Evolutionary conservation across 2,329 filamentous ascomycete genomes (phyloP), one percentile per base, ranked within the genome.

Genomic region (Myriosclerotinia scirpicola): DNA sequence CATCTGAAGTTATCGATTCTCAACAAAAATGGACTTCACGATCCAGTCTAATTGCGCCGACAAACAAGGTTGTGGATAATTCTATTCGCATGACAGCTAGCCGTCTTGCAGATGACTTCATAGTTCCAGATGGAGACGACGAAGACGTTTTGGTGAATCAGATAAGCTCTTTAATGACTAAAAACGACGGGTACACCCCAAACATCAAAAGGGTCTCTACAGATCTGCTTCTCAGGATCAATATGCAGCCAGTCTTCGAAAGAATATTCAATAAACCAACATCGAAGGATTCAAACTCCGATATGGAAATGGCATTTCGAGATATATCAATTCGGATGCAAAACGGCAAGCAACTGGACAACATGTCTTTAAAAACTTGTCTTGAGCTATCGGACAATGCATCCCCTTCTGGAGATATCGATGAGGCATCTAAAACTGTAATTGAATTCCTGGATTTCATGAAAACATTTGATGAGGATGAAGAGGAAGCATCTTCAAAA

Each of bases 61-160:
- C 56, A 34, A 67, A 40, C 12, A 70, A 50, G 38, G 44, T 67
- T 20, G 50, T 64, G 17, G 42, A 69, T 22, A 61, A 67, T 12
- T 36, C 38, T n/a, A 65, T 59, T 15, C 66, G 54, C 3, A 30
- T 58, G 14, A 63, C 56, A 5, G 55, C 69, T 42, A 44, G 50
- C 14, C 67, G 67, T n/a, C 34, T 65, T 15, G 30, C 67, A n/a
- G 69, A 74, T n/a, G 44, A 69, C 20, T 76, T 76, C 55, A 67
- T 77, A 60, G 69, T 75, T 26, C 69, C 71, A 1, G 72, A 76
- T 68, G 64, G 58, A 6, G 34, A 46, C n/a, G 59, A 54, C 34
- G 48, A 68, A 9, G 55, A 67, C 54, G 17, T 22, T 17, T 36
- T 53, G 3, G 46, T 46, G 11, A 38, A 66, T 30, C 34, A 36